These are phyloP conservation scores for Poterioochromonas sp. DNA, from an alignment of 352 stramenopile genomes.

Conservation along the genomic window DNA sequence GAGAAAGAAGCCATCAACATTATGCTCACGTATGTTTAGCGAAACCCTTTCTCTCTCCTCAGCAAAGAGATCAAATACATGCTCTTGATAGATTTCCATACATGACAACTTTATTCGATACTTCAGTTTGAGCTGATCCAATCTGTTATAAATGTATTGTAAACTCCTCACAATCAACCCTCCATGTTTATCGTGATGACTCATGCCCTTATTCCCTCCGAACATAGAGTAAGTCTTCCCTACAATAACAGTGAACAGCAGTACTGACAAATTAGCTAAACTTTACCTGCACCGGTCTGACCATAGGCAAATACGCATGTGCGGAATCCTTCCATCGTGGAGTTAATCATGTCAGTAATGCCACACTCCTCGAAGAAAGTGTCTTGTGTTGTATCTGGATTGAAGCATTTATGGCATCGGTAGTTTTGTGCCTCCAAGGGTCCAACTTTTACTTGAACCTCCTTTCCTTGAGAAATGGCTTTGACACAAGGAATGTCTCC, in stretches of 20 bases:
- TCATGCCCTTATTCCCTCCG: background rate
- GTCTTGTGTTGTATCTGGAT: background rate
- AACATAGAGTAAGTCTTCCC: conserved; percentile 27
- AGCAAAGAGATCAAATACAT: conserved; percentile 31
- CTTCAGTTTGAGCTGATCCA: background rate
- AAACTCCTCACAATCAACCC: background rate
- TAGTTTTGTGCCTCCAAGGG: background rate
- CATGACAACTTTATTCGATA: conserved; percentile 8
- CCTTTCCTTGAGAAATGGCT: background rate
- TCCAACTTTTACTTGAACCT: conserved; percentile 20
- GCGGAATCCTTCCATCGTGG: conserved; percentile 19
- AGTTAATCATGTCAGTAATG: conserved; percentile 14
- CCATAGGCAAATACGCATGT: conserved; percentile 25
- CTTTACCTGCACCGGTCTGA: conserved; percentile 17
- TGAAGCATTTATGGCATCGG: conserved; percentile 3
- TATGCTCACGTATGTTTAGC: conserved; percentile 12
- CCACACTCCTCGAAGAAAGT: conserved; percentile 17
- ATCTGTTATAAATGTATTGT: conserved; percentile 16
- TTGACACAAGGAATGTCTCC: conserved; percentile 22
- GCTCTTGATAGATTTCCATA: conserved; percentile 28
- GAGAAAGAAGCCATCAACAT: conserved; percentile 22
- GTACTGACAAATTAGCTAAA: background rate
- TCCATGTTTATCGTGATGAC: background rate
- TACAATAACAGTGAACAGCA: background rate
- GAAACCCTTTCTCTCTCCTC: conserved; percentile 13